Evolutionary conservation across 108 stramenopile species (phyloP).

Genomic region (Cylindrotheca fusiformis): DNA sequence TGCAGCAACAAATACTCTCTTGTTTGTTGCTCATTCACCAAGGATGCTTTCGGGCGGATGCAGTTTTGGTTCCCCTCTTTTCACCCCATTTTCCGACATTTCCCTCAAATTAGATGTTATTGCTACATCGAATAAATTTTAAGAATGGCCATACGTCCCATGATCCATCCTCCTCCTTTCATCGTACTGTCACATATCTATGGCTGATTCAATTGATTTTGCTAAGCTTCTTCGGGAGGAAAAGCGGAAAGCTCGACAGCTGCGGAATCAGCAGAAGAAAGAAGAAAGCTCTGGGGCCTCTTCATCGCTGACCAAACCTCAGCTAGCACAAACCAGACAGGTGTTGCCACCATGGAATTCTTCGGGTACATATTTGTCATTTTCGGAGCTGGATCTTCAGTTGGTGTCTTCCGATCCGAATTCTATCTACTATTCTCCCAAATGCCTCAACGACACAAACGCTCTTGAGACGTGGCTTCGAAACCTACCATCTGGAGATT

Average conservation of each 20-base stretch:
- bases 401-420: constrained; percentile 8
- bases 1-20: too few relatives aligned
- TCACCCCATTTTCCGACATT: too few relatives aligned
- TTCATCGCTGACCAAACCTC: not conserved
- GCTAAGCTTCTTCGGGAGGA: constrained; percentile 18
- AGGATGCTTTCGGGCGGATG: too few relatives aligned
- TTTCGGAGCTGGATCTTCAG: not conserved
- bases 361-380: not conserved
- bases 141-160: too few relatives aligned
- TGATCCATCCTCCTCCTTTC: too few relatives aligned
- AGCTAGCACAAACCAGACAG: not conserved
- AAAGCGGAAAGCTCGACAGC: constrained; percentile 7
- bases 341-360: not conserved
- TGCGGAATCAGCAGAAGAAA: not conserved
- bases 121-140: too few relatives aligned
- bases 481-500: constrained; percentile 16
- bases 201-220: constrained; percentile 34
- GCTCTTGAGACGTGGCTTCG: constrained; percentile 29
- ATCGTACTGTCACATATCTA: too few relatives aligned
- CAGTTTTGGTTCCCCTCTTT: too few relatives aligned
- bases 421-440: constrained; percentile 26
- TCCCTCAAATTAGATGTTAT: too few relatives aligned
- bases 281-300: not conserved
- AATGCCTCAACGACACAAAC: not conserved
- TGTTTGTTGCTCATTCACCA: too few relatives aligned